Conservation (phyloP, 441 rosid genomes). For the Erysimum pusillum region DNA sequence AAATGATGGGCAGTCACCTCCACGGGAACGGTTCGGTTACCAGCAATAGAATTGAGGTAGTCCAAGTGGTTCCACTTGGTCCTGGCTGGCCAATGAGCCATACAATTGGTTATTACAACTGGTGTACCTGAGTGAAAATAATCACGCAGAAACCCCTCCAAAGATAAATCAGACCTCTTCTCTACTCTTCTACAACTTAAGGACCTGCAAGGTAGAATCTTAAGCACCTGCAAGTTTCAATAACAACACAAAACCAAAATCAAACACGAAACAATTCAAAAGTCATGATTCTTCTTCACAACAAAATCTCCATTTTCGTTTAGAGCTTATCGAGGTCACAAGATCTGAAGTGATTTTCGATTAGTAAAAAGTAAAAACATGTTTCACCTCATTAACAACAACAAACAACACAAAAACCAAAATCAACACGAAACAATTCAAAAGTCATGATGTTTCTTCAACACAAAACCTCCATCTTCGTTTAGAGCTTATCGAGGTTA, state of each 20-base stretch:
- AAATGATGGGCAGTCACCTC: constrained; percentile 70
- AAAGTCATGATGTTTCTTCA: neutral
- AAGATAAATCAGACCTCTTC: constrained; percentile 74
- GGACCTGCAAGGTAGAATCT: constrained; percentile 69
- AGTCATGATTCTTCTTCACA: too few relatives aligned
- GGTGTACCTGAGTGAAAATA: constrained; percentile 76
- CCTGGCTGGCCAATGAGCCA: constrained; percentile 97
- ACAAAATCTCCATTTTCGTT: too few relatives aligned
- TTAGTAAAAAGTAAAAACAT: too few relatives aligned
- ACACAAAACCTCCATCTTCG: neutral
- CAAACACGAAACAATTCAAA: too few relatives aligned
- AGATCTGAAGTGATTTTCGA: too few relatives aligned
- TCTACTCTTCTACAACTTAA: constrained; percentile 67
- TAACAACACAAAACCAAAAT: too few relatives aligned
- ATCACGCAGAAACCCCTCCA: constrained; percentile 87
- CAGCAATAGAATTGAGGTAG: constrained; percentile 79
- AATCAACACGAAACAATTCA: neutral
- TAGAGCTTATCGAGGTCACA: too few relatives aligned
- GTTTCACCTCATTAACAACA: too few relatives aligned
- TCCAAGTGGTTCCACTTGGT: constrained; percentile 87
- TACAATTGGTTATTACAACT: constrained; percentile 82
- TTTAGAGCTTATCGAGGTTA: neutral
- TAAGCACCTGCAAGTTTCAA: constrained; percentile 71
- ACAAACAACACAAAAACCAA: neutral
- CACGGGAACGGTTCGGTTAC: constrained; percentile 94